Conservation (phyloP, 257 asterid species). For the Capsicum rhomboideum region DNA sequence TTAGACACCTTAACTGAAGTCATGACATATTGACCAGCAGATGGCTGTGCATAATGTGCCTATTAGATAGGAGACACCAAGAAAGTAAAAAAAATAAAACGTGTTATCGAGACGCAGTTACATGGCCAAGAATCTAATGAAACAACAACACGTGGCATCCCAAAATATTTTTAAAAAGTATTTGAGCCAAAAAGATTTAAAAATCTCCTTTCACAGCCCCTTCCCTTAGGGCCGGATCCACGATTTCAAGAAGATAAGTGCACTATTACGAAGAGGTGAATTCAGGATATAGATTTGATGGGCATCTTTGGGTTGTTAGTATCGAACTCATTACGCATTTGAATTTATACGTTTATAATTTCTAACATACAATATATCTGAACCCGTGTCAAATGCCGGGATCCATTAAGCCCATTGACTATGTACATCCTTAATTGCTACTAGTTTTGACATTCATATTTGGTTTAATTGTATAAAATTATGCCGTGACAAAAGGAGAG, state of each 20-base stretch:
- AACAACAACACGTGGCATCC: neutral
- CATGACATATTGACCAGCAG: neutral
- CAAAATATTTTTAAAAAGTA: neutral
- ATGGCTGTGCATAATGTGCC: neutral
- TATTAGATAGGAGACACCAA: neutral
- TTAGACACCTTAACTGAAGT: neutral
- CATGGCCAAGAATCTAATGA: neutral
- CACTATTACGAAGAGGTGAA: neutral
- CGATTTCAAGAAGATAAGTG: neutral
- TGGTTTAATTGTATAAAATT: neutral
- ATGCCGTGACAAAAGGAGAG: neutral
- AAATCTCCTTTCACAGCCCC: neutral
- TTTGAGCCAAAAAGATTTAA: neutral
- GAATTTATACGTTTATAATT: neutral
- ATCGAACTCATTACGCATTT: neutral
- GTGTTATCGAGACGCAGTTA: neutral
- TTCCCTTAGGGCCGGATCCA: neutral
- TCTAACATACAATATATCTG: neutral
- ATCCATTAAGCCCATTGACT: neutral
- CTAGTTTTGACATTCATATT: neutral
- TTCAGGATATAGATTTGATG: neutral
- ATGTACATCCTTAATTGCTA: neutral
- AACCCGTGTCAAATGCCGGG: neutral
- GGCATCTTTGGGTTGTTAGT: neutral
- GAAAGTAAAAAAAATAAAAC: neutral